These are phyloP conservation scores for Fusarium sulawesiense DNA, from an alignment of 2,329 filamentous ascomycete genomes.

Conservation along the genomic window DNA sequence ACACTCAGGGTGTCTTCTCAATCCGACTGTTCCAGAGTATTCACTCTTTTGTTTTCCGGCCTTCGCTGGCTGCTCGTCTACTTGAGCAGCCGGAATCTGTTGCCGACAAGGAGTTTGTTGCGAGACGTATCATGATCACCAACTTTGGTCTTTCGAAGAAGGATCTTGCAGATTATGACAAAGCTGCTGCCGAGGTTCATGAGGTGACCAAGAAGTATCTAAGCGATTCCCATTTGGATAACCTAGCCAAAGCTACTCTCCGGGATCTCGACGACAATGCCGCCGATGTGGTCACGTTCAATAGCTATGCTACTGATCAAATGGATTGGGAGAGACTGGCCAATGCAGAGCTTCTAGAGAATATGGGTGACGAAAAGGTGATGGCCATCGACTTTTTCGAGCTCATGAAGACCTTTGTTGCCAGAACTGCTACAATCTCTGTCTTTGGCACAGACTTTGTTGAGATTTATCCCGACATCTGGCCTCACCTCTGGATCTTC, in stretches of 20 bases:
- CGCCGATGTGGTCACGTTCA: conserved; percentile 54
- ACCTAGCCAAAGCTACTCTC: conserved; percentile 35
- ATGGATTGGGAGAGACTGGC: conserved; percentile 54
- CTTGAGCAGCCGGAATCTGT: conserved; percentile 46
- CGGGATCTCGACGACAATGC: conserved; percentile 46
- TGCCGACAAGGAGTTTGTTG: conserved; percentile 45
- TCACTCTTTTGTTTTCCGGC: conserved; percentile 52
- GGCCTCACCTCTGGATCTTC: conserved; percentile 53
- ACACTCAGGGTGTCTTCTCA: conserved; percentile 52
- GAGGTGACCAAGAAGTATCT: conserved; percentile 45
- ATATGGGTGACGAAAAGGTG: conserved; percentile 36
- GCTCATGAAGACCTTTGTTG: conserved; percentile 52
- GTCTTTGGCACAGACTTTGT: conserved; percentile 57
- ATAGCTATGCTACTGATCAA: conserved; percentile 52
- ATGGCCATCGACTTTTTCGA: conserved; percentile 52
- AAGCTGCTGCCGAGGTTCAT: conserved; percentile 45
- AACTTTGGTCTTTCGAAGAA: conserved; percentile 50
- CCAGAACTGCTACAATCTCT: conserved; percentile 49
- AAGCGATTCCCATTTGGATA: conserved; percentile 41
- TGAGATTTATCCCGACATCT: conserved; percentile 55
- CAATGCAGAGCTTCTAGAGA: conserved; percentile 48
- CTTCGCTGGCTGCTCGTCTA: conserved; percentile 46
- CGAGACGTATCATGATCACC: conserved; percentile 45
- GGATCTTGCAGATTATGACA: conserved; percentile 49
- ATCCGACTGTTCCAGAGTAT: conserved; percentile 49